These are phyloP conservation scores for Wickerhamomyces kurtzmanii DNA, from an alignment of 805 yeast species.

Conservation along the genomic window DNA sequence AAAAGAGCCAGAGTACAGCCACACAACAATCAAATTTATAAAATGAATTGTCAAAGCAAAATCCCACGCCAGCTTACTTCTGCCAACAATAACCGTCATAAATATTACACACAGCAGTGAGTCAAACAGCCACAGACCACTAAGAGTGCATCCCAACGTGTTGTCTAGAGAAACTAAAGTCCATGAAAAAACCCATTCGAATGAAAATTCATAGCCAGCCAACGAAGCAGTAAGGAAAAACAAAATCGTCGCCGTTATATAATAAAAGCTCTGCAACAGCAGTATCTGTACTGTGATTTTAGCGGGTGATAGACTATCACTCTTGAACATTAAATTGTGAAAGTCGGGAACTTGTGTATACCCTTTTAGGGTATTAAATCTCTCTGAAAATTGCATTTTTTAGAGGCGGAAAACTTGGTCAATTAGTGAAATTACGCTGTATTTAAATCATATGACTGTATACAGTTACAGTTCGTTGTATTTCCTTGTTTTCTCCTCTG, in stretches of 20 bases:
- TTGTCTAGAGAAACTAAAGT: conserved; percentile 60
- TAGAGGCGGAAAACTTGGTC: too few relatives aligned
- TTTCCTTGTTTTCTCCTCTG: too few relatives aligned
- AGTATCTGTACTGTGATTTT: conserved; percentile 64
- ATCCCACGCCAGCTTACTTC: conserved; percentile 93
- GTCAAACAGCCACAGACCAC: conserved; percentile 73
- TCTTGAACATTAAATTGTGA: too few relatives aligned
- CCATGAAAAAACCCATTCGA: conserved; percentile 79
- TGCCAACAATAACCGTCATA: conserved; percentile 79
- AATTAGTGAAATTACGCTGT: too few relatives aligned
- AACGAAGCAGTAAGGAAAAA: conserved; percentile 58
- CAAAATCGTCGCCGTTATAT: conserved; percentile 56
- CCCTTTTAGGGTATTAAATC: too few relatives aligned
- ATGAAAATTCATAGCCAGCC: conserved; percentile 58
- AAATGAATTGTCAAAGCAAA: conserved; percentile 91
- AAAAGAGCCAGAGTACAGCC: conserved; percentile 52
- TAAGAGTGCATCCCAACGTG: conserved; percentile 70
- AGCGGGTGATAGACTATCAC: conserved; percentile 47
- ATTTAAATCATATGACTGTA: too few relatives aligned
- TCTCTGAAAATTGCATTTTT: too few relatives aligned
- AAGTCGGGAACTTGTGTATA: too few relatives aligned
- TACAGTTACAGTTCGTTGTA: too few relatives aligned
- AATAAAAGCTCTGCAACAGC: conserved; percentile 70
- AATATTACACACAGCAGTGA: conserved; percentile 76
- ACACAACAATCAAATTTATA: conserved; percentile 61